Evolutionary conservation across 345 rosid species (phyloP), one percentile per base, ranked within the genome.

Genomic region (Microcos paniculata): DNA sequence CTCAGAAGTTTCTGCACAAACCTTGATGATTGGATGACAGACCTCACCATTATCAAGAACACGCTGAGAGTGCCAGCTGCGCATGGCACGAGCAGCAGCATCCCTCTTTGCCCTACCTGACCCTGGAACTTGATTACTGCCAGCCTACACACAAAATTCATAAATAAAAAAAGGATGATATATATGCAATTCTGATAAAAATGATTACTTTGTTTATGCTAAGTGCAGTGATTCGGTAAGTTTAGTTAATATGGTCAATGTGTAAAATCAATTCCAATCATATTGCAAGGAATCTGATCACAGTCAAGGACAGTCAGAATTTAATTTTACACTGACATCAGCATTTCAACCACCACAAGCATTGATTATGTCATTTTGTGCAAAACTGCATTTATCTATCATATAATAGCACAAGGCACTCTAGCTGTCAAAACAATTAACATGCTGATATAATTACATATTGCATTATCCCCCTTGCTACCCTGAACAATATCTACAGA

Each of bases 31-130:
- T 18, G 88, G 86, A 72, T 83, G 87, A 62, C 86, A 78, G 76
- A 89, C 91, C 82, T 90, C 94, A 42, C 88, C 90, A 82, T 86
- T 78, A 72, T 82, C 89, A 43, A 78, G 83, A 78, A 83, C 72
- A 46, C 87, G 88, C 72, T 86, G 90, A 19, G 91, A 84, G 79
- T 90, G 90, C 94, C 92, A 90, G 79, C 90, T 88, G 72, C 81
- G 87, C 94, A 88, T 90, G 62, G 92, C 94, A 69, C 94, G 90
- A 70, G 92, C 87, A 72, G 92, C 92, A 75, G 94, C 90, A 83
- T 88, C 92, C 76, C 91, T 84, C 75, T 88, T 75, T 59, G 88
- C 86, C 76, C 94, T 79, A 63, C 92, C 92, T 18, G 91, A 87
- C 21, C 86, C 89, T 61, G 86, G 56, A 49, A 81, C 72, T 77